Base-by-base conservation (phyloP, 176 grass and related monocot species). In the Carex cristatella region DNA sequence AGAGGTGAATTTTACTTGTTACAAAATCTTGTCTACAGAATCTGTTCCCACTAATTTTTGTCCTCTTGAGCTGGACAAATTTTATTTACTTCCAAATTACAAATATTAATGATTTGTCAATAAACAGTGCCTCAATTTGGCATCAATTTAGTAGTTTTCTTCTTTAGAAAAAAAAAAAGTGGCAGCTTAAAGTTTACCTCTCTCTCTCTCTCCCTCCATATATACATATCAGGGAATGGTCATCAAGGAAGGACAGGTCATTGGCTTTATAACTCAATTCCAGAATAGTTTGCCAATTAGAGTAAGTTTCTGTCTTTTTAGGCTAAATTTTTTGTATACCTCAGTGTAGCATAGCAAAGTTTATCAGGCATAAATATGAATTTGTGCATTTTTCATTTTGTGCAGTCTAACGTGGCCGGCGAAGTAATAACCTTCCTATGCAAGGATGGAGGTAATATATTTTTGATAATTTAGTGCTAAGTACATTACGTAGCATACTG, bases 191-290 rank as follows among this genome's bases (percentile, higher is more conserved):
- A 51, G 48, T 51, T 51, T 51, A 51, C 48, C 51, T 78, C 13
- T 78, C 49, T 78, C 2, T 31, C 51, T 56, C 46, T 61, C 57
- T 57, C 23, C 23, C 49, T 77, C 7, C 14, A 6, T 65, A 59
- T 37, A 61, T 16, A 27, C 23, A 75, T 76, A 55, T 73, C 46
- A 89, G 84, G 88, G 88, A 60, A 78, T 51, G 23, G n/a, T 90
- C 28, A 86, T 86, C 38, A 87, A 90, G 61, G 88, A 90, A 87
- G 88, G 85, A 42, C 84, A 84, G 48, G 67, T 64, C 18, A 87
- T 90, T 87, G 88, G 88, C 15, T 90, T 84, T 59, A 76, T 90
- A 69, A 86, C 64, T 70, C 88, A 90, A 44, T 90, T 84, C 82
- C 55, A 54, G 32, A 90, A 79, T 86, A 85, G 84, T 42, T 32